A percentile compares a stretch with the other conserved stretches of the same genome.
Evolutionary conservation across 75 land plant genomes (phyloP).

Genomic region (Sequoia sempervirens): DNA sequence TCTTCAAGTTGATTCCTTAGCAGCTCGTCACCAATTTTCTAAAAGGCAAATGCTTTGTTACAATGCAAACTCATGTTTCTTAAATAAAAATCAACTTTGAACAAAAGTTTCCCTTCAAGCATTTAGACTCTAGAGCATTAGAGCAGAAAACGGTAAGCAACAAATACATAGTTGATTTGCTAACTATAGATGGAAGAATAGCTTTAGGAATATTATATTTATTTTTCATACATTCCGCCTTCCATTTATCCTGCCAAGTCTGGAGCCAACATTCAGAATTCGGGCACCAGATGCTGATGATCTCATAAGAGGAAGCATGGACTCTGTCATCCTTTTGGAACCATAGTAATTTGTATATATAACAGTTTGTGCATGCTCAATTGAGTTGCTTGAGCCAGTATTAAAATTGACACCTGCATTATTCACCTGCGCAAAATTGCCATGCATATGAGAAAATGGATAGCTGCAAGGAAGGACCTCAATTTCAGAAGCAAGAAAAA

Average conservation of each 20-base stretch:
- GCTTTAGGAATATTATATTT: background rate
- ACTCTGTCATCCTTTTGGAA: constrained; percentile 54
- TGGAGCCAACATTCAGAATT: constrained; percentile 71
- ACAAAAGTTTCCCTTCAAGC: background rate
- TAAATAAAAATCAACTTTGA: background rate
- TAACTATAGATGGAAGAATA: background rate
- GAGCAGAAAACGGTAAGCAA: background rate
- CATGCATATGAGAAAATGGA: background rate
- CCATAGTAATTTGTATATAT: constrained; percentile 66
- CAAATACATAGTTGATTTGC: background rate
- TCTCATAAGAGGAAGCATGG: constrained; percentile 73
- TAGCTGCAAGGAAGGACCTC: background rate
- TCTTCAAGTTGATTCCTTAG: constrained; percentile 47
- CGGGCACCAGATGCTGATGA: constrained; percentile 70
- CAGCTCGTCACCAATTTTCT: constrained; percentile 49
- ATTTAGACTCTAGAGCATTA: background rate
- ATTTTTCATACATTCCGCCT: constrained; percentile 46
- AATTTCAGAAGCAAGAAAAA: constrained; percentile 2
- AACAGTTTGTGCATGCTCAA: constrained; percentile 46
- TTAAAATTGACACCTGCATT: constrained; percentile 80
- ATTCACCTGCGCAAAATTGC: constrained; percentile 42
- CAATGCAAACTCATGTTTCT: background rate
- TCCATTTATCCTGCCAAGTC: constrained; percentile 61
- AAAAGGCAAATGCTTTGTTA: constrained; percentile 15
- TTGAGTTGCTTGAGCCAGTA: constrained; percentile 47